These are phyloP conservation scores for Ustilago nuda DNA, from an alignment of 1,284 basidiomycete genomes.

Conservation along the genomic window DNA sequence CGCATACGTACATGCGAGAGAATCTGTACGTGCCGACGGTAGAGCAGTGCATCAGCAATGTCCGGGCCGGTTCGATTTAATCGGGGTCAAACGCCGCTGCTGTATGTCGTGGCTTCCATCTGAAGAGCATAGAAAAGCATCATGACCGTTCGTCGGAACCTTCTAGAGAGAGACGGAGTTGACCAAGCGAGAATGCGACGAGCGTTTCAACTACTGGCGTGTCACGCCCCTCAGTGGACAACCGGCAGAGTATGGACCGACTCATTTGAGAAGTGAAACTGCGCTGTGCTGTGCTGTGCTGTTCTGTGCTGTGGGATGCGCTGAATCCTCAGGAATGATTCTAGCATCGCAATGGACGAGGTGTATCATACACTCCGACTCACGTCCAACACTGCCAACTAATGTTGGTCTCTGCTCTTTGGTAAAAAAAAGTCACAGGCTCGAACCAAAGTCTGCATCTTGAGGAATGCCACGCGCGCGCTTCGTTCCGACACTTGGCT, in stretches of 20 bases:
- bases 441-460: slow-evolving; percentile 5
- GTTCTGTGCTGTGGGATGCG: background rate
- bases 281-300: background rate
- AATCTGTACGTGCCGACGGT: slow-evolving; percentile 13
- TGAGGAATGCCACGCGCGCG: slow-evolving; percentile 36
- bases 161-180: slow-evolving; percentile 12
- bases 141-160: slow-evolving; percentile 4
- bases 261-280: background rate
- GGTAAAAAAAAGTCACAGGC: background rate
- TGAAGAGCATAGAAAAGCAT: background rate
- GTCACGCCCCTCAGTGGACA: background rate
- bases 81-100: background rate
- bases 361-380: slow-evolving; percentile 9
- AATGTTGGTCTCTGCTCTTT: slow-evolving; percentile 1
- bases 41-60: slow-evolving; percentile 9
- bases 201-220: background rate
- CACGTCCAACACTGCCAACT: slow-evolving; percentile 19
- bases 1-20: slow-evolving; percentile 9
- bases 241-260: slow-evolving; percentile 1
- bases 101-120: background rate
- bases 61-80: background rate
- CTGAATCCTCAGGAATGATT: slow-evolving; percentile 25
- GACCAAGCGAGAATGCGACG: slow-evolving; percentile 16
- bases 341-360: slow-evolving; percentile 33
- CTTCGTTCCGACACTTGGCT: slow-evolving; percentile 13